Conservation (phyloP, 768 basidiomycete genomes). For the Trametes elegans region DNA sequence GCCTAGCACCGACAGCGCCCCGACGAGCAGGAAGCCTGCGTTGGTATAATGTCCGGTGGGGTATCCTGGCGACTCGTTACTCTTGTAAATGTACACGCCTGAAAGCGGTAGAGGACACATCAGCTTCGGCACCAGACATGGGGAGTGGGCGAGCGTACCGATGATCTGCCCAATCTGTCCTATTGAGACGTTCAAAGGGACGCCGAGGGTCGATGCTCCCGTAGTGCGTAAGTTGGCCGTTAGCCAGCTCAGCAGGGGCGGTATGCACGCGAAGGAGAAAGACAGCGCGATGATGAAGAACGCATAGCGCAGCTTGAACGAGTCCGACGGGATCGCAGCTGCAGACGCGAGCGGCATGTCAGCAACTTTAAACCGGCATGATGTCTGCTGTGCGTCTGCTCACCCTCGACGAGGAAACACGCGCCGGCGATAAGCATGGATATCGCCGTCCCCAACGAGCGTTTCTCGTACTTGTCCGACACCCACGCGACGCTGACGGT, state of each 20-base stretch:
- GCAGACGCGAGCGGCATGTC: not conserved
- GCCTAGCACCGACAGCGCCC: slow-evolving; percentile 14
- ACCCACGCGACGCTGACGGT: slow-evolving; percentile 22
- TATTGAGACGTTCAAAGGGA: slow-evolving; percentile 34
- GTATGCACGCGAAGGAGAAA: slow-evolving; percentile 34
- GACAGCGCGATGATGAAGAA: slow-evolving; percentile 32
- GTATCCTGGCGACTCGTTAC: slow-evolving; percentile 31
- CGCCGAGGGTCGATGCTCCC: slow-evolving; percentile 30
- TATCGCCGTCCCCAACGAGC: slow-evolving; percentile 16
- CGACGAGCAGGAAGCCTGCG: slow-evolving; percentile 30
- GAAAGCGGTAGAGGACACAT: not conserved
- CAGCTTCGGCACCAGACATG: too few species aligned
- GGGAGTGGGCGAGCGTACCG: slow-evolving; percentile 4
- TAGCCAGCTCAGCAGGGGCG: slow-evolving; percentile 37
- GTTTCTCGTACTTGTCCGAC: slow-evolving; percentile 21
- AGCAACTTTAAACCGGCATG: not conserved
- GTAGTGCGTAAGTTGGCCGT: slow-evolving; percentile 34
- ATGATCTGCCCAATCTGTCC: slow-evolving; percentile 39
- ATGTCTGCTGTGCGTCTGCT: not conserved
- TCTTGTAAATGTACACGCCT: slow-evolving; percentile 31
- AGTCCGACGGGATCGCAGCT: slow-evolving; percentile 24
- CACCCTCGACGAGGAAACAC: slow-evolving; percentile 23
- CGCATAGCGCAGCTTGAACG: slow-evolving; percentile 32
- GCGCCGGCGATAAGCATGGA: slow-evolving; percentile 21
- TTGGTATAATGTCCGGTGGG: slow-evolving; percentile 38